phyloP scores from a whole-genome alignment of 2,329 filamentous ascomycete species.

The Aureobasidium sp. region DNA sequence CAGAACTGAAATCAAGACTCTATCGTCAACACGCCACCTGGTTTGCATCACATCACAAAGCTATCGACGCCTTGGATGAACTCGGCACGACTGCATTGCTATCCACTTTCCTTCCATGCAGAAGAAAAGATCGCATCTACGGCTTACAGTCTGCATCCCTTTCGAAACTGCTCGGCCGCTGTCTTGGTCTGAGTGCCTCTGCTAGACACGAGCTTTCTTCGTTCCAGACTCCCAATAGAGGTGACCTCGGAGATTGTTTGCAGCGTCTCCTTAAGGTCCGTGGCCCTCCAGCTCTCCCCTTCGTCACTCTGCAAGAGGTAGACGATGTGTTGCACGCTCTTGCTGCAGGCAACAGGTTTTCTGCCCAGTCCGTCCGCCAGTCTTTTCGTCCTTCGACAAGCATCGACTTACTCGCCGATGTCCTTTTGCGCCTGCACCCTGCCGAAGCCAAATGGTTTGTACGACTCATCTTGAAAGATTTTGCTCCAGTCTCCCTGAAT shows the following conservation, averaged over 20 bases:
- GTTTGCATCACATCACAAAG: slow-evolving; percentile 56
- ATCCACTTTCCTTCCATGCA: slow-evolving; percentile 67
- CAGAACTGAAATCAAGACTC: slow-evolving; percentile 22
- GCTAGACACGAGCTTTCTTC: slow-evolving; percentile 53
- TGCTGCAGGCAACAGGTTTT: slow-evolving; percentile 62
- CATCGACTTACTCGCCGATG: slow-evolving; percentile 24
- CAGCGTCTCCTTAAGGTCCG: slow-evolving; percentile 55
- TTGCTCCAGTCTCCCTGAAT: slow-evolving; percentile 58
- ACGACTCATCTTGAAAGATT: slow-evolving; percentile 68
- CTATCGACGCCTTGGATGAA: slow-evolving; percentile 49
- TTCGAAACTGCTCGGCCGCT: slow-evolving; percentile 57
- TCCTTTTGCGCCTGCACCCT: slow-evolving; percentile 48
- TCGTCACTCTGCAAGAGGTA: slow-evolving; percentile 62
- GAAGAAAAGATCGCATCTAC: slow-evolving; percentile 69
- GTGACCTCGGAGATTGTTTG: slow-evolving; percentile 65
- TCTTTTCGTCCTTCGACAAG: background rate
- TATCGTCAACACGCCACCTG: slow-evolving; percentile 37
- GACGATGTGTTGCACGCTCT: slow-evolving; percentile 57
- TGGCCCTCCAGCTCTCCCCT: slow-evolving; percentile 30
- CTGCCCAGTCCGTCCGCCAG: slow-evolving; percentile 51
- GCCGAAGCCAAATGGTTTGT: slow-evolving; percentile 81
- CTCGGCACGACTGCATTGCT: slow-evolving; percentile 54
- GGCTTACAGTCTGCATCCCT: slow-evolving; percentile 54
- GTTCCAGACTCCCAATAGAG: slow-evolving; percentile 50
- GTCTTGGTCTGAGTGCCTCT: slow-evolving; percentile 54